Conservation (phyloP, 1,284 basidiomycete genomes). For the Leccinum angustisporum region DNA sequence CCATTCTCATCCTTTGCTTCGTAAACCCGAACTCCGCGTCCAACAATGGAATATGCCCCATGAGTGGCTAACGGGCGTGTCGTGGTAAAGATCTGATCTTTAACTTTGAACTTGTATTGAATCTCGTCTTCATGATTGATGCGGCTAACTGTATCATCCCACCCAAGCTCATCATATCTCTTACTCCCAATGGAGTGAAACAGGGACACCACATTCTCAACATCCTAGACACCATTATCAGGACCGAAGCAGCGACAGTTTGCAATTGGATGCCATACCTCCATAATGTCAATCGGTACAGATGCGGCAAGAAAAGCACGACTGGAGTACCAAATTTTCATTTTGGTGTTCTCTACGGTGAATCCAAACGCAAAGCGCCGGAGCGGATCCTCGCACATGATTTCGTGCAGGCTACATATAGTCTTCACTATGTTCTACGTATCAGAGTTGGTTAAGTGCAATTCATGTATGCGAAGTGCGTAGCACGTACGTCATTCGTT, state of each 20-base stretch:
- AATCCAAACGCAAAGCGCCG: background rate
- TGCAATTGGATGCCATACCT: background rate
- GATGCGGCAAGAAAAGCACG: background rate
- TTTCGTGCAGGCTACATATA: background rate
- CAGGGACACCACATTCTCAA: slow-evolving; percentile 1
- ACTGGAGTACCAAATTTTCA: background rate
- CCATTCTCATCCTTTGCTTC: background rate
- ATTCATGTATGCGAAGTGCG: background rate
- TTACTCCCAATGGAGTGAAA: slow-evolving; percentile 4
- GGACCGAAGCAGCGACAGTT: background rate
- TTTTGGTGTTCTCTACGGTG: background rate
- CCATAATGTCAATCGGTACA: background rate
- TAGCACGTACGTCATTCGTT: background rate
- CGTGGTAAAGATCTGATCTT: background rate
- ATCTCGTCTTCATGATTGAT: background rate
- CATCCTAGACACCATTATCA: background rate
- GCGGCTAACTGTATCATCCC: background rate
- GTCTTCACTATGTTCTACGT: background rate
- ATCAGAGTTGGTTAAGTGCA: background rate
- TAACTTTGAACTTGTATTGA: background rate
- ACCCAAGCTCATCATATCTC: background rate
- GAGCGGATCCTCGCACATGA: background rate
- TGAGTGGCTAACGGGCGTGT: background rate
- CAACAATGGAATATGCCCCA: background rate
- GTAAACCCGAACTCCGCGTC: background rate